phyloP scores from a whole-genome alignment of 208 protist species.

The Crithidia sp. region DNA sequence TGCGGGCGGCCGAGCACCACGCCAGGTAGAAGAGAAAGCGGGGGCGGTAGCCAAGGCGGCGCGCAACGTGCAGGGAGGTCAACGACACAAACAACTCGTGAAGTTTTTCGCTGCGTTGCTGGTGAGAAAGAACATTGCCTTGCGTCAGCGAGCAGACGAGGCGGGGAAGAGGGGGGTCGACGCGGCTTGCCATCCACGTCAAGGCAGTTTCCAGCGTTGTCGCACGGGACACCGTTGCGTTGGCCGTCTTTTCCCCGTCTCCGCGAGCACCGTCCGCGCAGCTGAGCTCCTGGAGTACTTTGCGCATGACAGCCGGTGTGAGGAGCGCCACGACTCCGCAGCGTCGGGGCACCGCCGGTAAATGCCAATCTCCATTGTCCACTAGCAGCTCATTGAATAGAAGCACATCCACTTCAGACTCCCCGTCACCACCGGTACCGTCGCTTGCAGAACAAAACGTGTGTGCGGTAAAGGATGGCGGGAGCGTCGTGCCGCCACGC shows the following conservation, averaged over 20 bases:
- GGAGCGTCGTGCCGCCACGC: not conserved
- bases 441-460: not conserved
- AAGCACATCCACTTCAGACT: not conserved
- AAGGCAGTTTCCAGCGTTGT: not conserved
- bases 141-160: no score
- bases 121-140: not conserved
- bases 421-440: not conserved
- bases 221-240: not conserved
- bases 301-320: not conserved
- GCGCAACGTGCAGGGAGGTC: not conserved
- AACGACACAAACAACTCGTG: not conserved
- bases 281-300: no score
- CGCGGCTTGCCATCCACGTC: not conserved
- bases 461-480: not conserved
- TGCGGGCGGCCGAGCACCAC: constrained; percentile 12
- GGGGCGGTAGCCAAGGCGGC: not conserved
- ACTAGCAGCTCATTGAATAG: no score
- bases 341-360: not conserved
- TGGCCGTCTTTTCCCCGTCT: not conserved
- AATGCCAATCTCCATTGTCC: no score
- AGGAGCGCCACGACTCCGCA: constrained; percentile 4
- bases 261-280: no score
- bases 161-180: constrained; percentile 2
- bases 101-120: not conserved
- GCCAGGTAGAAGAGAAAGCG: not conserved